Evolutionary conservation across 2,329 filamentous ascomycete genomes (phyloP).

Genomic region (Phoma sp.): DNA sequence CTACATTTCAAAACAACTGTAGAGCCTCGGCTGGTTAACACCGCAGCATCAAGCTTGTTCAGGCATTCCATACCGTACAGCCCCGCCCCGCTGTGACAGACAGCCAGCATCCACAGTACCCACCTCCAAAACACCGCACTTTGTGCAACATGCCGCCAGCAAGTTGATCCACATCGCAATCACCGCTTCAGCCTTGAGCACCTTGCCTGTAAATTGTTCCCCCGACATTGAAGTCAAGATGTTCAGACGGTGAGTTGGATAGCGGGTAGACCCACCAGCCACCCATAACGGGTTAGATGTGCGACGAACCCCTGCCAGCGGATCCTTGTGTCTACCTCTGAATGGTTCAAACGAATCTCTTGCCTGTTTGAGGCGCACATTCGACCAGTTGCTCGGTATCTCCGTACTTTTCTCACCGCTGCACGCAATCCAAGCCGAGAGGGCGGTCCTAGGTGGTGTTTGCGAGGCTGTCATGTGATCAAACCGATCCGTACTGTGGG

Average conservation of each 20-base stretch:
- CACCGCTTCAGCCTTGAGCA: background rate
- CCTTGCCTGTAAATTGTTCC: slow-evolving; percentile 1
- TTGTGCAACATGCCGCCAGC: slow-evolving; percentile 20
- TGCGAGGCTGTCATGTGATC: slow-evolving; percentile 30
- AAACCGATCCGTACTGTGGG: slow-evolving; percentile 15
- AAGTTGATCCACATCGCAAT: slow-evolving; percentile 7
- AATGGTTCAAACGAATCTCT: slow-evolving; percentile 24
- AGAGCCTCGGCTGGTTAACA: background rate
- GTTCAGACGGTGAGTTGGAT: slow-evolving; percentile 33
- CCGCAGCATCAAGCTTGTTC: background rate
- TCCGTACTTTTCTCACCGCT: slow-evolving; percentile 31
- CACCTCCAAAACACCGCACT: slow-evolving; percentile 14
- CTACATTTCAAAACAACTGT: background rate
- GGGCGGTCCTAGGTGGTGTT: too few species aligned
- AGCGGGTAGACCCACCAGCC: slow-evolving; percentile 24
- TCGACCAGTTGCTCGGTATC: slow-evolving; percentile 26
- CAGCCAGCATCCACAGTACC: slow-evolving; percentile 9
- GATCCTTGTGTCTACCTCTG: slow-evolving; percentile 18
- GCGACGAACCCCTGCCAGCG: slow-evolving; percentile 17
- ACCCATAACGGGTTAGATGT: slow-evolving; percentile 23
- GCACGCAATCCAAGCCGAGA: slow-evolving; percentile 21
- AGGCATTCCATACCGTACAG: slow-evolving; percentile 16
- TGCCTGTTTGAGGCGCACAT: slow-evolving; percentile 24
- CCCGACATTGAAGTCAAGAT: slow-evolving; percentile 16
- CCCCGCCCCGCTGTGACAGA: slow-evolving; percentile 11